phyloP scores from a whole-genome alignment of 2,329 filamentous ascomycete genomes.

The Diaporthe sp. region DNA sequence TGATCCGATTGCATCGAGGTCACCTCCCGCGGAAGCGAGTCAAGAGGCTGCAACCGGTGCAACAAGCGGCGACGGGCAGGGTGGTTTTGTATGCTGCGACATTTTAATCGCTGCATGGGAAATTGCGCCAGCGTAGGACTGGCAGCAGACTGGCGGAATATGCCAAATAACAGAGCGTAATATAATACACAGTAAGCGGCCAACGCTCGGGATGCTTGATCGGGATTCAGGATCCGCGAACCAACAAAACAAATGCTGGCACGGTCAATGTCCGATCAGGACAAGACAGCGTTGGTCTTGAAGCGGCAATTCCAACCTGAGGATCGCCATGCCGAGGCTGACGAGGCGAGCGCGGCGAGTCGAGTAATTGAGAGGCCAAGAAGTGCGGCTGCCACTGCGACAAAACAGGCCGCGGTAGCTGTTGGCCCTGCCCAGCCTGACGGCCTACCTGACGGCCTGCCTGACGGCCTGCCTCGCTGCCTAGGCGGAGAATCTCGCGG shows the following conservation, averaged over 20 bases:
- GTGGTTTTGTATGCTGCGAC: conserved; percentile 29
- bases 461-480: not conserved
- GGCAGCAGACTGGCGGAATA: not conserved
- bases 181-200: conserved; percentile 7
- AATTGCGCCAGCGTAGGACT: conserved; percentile 26
- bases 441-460: not conserved
- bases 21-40: conserved; percentile 24
- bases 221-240: conserved; percentile 26
- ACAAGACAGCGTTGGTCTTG: conserved; percentile 15
- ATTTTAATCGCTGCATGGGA: conserved; percentile 35
- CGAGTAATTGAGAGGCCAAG: conserved; percentile 30
- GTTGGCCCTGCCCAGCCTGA: not conserved
- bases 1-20: conserved; percentile 32
- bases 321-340: conserved; percentile 27
- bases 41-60: conserved; percentile 26
- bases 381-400: conserved; percentile 11
- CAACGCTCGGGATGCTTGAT: conserved; percentile 7
- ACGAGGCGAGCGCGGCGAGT: conserved; percentile 26
- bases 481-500: conserved; percentile 20
- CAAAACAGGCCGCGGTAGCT: not conserved
- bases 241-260: conserved; percentile 26
- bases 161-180: conserved; percentile 31
- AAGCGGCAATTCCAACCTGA: conserved; percentile 29
- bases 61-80: conserved; percentile 1
- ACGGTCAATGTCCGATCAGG: conserved; percentile 39